Base-by-base conservation (phyloP, 805 yeast species). In the Monosporozyma siamensis region DNA sequence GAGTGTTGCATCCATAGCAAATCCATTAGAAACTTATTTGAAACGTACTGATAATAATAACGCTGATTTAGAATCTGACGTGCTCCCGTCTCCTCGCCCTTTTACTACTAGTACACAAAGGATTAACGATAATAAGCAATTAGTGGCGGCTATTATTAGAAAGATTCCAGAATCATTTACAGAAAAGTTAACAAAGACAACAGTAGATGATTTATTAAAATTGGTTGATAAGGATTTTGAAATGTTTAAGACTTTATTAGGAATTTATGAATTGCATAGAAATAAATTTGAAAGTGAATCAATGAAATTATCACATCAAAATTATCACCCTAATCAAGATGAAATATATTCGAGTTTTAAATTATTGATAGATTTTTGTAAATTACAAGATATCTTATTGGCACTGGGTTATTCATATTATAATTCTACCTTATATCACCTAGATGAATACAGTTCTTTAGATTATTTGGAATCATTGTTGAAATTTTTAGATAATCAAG, bases 391-490 rank as follows among this genome's bases (percentile, higher is more conserved):
- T 24, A 26, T 54, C 10, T 41, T 55, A n/a, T 25, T 54, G 22
- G 48, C 56, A 5, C 37, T 56, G 18, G 48, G 50, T 35, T 53
- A 54, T 35, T 38, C 40, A 30, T 54, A 54, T 24, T 53, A 53
- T 36, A 54, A 53, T 39, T 40, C 51, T 5, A 53, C 58, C 11
- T 39, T 52, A 34, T 51, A 54, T 38, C 53, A 52, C 29, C 44
- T 52, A 23, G 44, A 31, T 30, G 41, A 40, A 21, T 43, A 23
- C 17, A 39, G 39, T 18, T 36, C 44, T 11, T 23, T 31, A 45
- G 53, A 50, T 10, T 53, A 53, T 43, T 42, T 59, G 18, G 64
- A 59, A 37, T 43, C 50, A 18, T 37, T 59, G 10, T 40, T 59
- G 12, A 34, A 48, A 8, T 37, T 58, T 22, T 40, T 58, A 15